Conservation (phyloP, 2,329 filamentous ascomycete species). For the Trichoderma harzianum region DNA sequence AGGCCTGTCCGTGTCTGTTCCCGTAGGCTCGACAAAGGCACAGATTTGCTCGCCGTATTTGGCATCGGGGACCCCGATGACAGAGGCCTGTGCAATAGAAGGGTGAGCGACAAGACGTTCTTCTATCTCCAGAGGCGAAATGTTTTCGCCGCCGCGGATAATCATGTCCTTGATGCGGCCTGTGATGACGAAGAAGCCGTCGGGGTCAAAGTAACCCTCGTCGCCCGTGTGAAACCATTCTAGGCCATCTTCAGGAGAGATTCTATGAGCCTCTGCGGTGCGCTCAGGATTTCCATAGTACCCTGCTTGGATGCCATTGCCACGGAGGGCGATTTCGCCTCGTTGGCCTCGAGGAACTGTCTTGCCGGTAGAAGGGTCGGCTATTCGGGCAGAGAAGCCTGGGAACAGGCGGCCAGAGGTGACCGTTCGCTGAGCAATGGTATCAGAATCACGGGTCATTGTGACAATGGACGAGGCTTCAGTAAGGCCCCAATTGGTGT, state of each 20-base stretch:
- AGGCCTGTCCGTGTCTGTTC: neutral
- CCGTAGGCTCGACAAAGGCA: slow-evolving; percentile 56
- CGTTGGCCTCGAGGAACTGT: neutral
- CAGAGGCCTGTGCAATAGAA: slow-evolving; percentile 63
- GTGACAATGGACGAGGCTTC: slow-evolving; percentile 1
- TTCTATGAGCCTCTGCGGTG: neutral
- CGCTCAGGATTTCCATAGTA: neutral
- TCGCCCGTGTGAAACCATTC: slow-evolving; percentile 82
- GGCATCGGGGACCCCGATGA: slow-evolving; percentile 73
- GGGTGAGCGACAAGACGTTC: slow-evolving; percentile 71
- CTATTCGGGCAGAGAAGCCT: neutral
- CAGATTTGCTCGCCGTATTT: slow-evolving; percentile 76
- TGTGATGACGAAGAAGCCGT: slow-evolving; percentile 78
- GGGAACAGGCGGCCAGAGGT: slow-evolving; percentile 9
- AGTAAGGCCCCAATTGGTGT: slow-evolving; percentile 3
- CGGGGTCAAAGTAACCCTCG: slow-evolving; percentile 70
- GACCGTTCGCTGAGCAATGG: neutral
- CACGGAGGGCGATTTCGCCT: slow-evolving; percentile 6
- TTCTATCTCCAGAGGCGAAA: slow-evolving; percentile 80
- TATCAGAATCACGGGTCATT: slow-evolving; percentile 1
- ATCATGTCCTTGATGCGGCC: slow-evolving; percentile 85
- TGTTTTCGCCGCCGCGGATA: slow-evolving; percentile 84
- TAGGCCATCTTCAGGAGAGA: neutral
- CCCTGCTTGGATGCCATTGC: slow-evolving; percentile 3
- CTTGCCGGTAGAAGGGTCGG: neutral